A percentile compares a stretch with the other conserved stretches of the same genome.
Evolutionary conservation across 192 early-diverging fungal genomes (phyloP).

Genomic region (Backusella tuberculispora): DNA sequence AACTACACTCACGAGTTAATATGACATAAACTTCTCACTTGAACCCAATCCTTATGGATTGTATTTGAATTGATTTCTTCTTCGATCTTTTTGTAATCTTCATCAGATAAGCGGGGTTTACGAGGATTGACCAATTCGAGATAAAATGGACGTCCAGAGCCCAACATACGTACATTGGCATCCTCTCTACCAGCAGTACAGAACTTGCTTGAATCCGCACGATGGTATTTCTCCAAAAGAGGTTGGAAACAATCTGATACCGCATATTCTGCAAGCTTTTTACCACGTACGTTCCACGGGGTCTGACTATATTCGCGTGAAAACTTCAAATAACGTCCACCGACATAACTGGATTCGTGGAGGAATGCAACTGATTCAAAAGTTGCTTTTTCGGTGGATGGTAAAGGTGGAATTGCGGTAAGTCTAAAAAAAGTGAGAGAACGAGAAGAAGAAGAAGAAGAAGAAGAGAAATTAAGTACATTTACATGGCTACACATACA

Average conservation of each 20-base stretch:
- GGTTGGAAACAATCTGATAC: conserved; percentile 81
- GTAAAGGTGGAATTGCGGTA: conserved; percentile 26
- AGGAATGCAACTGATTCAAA: conserved; percentile 47
- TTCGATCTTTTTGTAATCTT: conserved; percentile 53
- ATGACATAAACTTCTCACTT: conserved; percentile 51
- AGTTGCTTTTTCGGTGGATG: neutral
- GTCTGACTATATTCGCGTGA: conserved; percentile 83
- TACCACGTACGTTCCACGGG: conserved; percentile 76
- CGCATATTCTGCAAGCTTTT: conserved; percentile 69
- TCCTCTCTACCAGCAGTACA: conserved; percentile 89
- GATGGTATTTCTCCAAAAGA: conserved; percentile 58
- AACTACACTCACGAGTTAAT: conserved; percentile 44
- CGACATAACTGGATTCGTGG: conserved; percentile 63
- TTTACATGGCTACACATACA: neutral
- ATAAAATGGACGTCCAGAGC: conserved; percentile 90
- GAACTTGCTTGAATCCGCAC: conserved; percentile 75
- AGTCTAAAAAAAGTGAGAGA: conserved; percentile 16
- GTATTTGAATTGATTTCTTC: conserved; percentile 36
- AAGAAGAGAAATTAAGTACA: neutral
- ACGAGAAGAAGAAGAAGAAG: neutral
- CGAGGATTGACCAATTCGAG: conserved; percentile 85
- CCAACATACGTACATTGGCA: conserved; percentile 94
- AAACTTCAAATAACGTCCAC: conserved; percentile 74
- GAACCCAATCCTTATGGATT: conserved; percentile 54
- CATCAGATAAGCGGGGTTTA: conserved; percentile 38